Evolutionary conservation across 257 asterid genomes (phyloP), one percentile per base, ranked within the genome.

Genomic region (Haberlea rhodopensis): DNA sequence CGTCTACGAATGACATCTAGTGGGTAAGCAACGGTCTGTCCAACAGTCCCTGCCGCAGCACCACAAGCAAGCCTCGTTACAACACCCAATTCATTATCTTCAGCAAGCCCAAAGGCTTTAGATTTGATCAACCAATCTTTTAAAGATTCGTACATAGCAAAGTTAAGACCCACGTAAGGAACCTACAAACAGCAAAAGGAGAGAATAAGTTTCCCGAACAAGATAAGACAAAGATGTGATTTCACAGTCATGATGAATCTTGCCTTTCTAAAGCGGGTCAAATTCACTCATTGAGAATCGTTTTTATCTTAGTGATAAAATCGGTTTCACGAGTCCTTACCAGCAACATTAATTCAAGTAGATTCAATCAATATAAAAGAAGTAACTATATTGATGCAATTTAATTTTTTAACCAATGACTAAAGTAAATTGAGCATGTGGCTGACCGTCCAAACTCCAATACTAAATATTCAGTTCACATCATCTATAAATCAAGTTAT

Each of bases 11-110:
- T 78, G 29, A 82, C 96, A 63, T 92, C 99, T 31, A 92, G 95
- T 18, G 99, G 99, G 78, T 92, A 92, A 13, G 99, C 97, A 75
- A 92, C 88, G 61, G 97, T 92, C 80, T 92, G 99, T 48, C 99
- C 99, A 62, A 89, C 84, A 55, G 99, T 89, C 60, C 99, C 99
- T 52, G 97, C 99, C 16, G 75, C 97, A 48, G 97, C 96, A 64
- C 99, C 99, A 66, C 99, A 92, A 9, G 84, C 88, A 70, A 92
- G 96, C 77, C 96, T 81, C 32, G 95, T 92, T 61, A 79, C 83
- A 28, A 92, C 84, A 48, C 99, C 87, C 79, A 92, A 72, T 60
- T 92, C 99, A 22, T 77, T 71, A 69, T 89, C 96, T 71, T 92
- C 88, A 57, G 72, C 87, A 25, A 92, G 87, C 52, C 88, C 84